A percentile compares a stretch with the other conserved stretches of the same genome.
phyloP scores from a whole-genome alignment of 768 basidiomycete genomes.

The Phylloporus rhodoxanthus region DNA sequence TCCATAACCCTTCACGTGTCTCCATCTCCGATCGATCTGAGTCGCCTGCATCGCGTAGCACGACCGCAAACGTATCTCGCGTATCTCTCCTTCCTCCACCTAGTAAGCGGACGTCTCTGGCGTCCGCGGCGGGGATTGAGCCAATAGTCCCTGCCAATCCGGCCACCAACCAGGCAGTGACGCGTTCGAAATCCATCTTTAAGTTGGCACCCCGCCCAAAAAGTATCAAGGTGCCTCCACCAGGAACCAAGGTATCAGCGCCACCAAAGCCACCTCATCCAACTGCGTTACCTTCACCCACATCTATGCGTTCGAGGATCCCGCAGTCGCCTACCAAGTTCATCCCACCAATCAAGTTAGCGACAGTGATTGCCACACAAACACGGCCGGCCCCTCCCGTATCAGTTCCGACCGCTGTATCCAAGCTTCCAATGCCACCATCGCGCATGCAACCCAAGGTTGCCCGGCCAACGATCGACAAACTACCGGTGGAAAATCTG shows the following conservation, averaged over 20 bases:
- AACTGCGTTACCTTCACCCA: slow-evolving; percentile 4
- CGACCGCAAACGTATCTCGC: slow-evolving; percentile 12
- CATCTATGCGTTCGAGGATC: slow-evolving; percentile 12
- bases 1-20: slow-evolving; percentile 17
- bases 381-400: slow-evolving; percentile 4
- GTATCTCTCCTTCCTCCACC: slow-evolving; percentile 21
- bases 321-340: slow-evolving; percentile 23
- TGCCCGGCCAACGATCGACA: slow-evolving; percentile 9
- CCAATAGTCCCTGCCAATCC: slow-evolving; percentile 8
- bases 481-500: background rate
- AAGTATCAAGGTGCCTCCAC: slow-evolving; percentile 12
- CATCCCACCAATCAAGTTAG: slow-evolving; percentile 28
- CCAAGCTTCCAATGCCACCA: slow-evolving; percentile 21
- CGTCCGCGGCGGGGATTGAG: slow-evolving; percentile 21
- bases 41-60: slow-evolving; percentile 14
- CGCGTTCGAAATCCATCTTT: slow-evolving; percentile 29
- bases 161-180: background rate
- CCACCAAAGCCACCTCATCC: slow-evolving; percentile 16
- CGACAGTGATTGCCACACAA: slow-evolving; percentile 24
- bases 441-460: slow-evolving; percentile 11
- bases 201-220: slow-evolving; percentile 25
- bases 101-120: slow-evolving; percentile 25
- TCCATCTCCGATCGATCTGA: slow-evolving; percentile 16
- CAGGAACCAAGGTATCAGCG: background rate
- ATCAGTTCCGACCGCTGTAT: slow-evolving; percentile 3